Percentiles rank a stretch among this genome's conserved stretches.
Conservation (phyloP, 1,284 basidiomycete species). For the Xerocomus amazonicus region DNA sequence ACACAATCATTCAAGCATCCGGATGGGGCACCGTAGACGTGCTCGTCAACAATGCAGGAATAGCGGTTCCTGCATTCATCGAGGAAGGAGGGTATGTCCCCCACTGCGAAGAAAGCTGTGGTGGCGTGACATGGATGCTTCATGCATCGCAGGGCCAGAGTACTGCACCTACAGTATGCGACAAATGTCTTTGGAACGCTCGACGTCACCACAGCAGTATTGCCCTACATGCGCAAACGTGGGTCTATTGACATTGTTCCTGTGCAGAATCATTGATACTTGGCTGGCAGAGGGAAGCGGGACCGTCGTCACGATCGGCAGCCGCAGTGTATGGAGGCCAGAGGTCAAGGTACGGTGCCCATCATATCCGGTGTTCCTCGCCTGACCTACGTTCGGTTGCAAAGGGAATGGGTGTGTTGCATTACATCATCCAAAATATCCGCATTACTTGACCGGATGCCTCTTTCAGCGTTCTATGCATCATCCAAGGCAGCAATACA, state of each 20-base stretch:
- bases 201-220: slow-evolving; percentile 46
- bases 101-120: neutral
- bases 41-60: slow-evolving; percentile 53
- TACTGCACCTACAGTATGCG: slow-evolving; percentile 40
- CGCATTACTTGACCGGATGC: neutral
- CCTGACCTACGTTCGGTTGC: neutral
- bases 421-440: neutral
- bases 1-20: slow-evolving; percentile 34
- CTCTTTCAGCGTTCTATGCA: slow-evolving; percentile 42
- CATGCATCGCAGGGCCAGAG: slow-evolving; percentile 24
- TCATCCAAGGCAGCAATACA: slow-evolving; percentile 58
- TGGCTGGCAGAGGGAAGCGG: slow-evolving; percentile 27
- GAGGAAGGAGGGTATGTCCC: slow-evolving; percentile 46
- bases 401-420: neutral
- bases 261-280: neutral
- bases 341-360: slow-evolving; percentile 39
- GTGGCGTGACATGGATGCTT: neutral
- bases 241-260: slow-evolving; percentile 15
- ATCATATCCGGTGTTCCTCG: neutral
- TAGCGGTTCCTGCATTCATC: slow-evolving; percentile 35
- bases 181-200: slow-evolving; percentile 50
- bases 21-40: slow-evolving; percentile 52
- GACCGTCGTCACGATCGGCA: slow-evolving; percentile 47
- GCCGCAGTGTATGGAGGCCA: slow-evolving; percentile 51
- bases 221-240: slow-evolving; percentile 45